Base-by-base conservation (phyloP, 2,329 filamentous ascomycete genomes). In the Fonsecaea pedrosoi region DNA sequence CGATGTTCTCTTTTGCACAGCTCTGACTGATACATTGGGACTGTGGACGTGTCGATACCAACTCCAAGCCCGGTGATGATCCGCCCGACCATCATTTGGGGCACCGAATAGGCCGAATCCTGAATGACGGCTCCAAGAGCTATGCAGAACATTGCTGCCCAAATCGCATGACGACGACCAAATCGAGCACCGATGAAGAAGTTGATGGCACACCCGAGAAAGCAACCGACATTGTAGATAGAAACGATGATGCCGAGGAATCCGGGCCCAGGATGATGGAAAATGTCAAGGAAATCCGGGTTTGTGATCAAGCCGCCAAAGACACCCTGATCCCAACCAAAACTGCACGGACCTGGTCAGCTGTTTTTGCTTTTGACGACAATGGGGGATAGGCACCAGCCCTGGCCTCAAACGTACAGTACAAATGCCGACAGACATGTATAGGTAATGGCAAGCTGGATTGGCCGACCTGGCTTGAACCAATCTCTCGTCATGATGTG, bases 31-130 rank as follows among this genome's bases (percentile, higher is more conserved):
- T 68, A 76, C 77, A 69, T 74, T 71, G 77, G 77, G 12, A 79
- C 77, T 21, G 77, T 78, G 61, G 76, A 78, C 0, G 76, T 77
- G 21, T 78, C 78, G 30, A 83, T 76, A 15, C 84, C 84, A 70
- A 84, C 83, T 1, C 83, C 82, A 64, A 85, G 78, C 6, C 82
- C 83, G 2, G 82, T 83, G 37, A 85, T 77, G 59, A 82, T 79
- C 25, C 83, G 78, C 15, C 82, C 82, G 25, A 83, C 77, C 40
- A 79, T 75, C 35, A 79, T 62, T 30, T 79, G 77, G 2, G 74
- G 68, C 8, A 72, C 67, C 9, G 74, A 73, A 62, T 72, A 78
- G 3, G 76, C 69, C 45, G 74, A 73, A n/a, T 76, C 74, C 69
- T 79, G 78, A 48, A 78, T 66, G n/a, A 72, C 73, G 15, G 76